phyloP scores from a whole-genome alignment of 768 basidiomycete genomes.

The Stropharia rugosoannulata region DNA sequence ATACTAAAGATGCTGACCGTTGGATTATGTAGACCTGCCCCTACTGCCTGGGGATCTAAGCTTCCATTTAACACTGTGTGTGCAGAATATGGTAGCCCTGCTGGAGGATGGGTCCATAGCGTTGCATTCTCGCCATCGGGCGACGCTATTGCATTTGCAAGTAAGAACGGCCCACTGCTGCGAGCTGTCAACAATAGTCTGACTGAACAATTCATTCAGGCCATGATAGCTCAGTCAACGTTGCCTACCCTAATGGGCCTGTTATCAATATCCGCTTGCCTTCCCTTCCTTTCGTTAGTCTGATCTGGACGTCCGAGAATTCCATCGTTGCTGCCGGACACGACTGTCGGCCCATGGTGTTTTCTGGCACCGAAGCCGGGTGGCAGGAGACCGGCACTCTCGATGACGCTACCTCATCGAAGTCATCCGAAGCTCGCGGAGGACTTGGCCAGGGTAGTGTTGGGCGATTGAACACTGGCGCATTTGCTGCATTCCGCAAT shows the following conservation, averaged over 20 bases:
- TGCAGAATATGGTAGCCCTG: slow-evolving; percentile 85
- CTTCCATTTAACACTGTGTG: slow-evolving; percentile 97
- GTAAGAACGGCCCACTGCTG: slow-evolving; percentile 43
- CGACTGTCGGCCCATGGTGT: slow-evolving; percentile 94
- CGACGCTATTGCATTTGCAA: slow-evolving; percentile 89
- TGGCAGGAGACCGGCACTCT: slow-evolving; percentile 84
- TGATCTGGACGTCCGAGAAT: slow-evolving; percentile 85
- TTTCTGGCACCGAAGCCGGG: slow-evolving; percentile 69
- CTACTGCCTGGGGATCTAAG: slow-evolving; percentile 96
- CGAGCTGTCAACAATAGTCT: neutral
- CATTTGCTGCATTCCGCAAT: slow-evolving; percentile 91
- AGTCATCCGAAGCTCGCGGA: slow-evolving; percentile 42
- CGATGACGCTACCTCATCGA: slow-evolving; percentile 69
- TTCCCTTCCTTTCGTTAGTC: slow-evolving; percentile 79
- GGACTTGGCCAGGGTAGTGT: slow-evolving; percentile 44
- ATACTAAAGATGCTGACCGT: neutral
- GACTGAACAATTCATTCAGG: slow-evolving; percentile 43
- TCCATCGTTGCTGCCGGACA: slow-evolving; percentile 91
- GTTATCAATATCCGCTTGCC: slow-evolving; percentile 71
- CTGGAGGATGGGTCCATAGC: slow-evolving; percentile 96
- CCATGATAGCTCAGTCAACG: slow-evolving; percentile 90
- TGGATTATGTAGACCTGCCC: slow-evolving; percentile 60
- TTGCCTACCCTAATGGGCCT: slow-evolving; percentile 88
- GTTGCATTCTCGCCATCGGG: slow-evolving; percentile 97
- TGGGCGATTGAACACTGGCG: slow-evolving; percentile 87